phyloP scores from a whole-genome alignment of 2,329 filamentous ascomycete genomes.

The Fusarium tanahbumbuense region DNA sequence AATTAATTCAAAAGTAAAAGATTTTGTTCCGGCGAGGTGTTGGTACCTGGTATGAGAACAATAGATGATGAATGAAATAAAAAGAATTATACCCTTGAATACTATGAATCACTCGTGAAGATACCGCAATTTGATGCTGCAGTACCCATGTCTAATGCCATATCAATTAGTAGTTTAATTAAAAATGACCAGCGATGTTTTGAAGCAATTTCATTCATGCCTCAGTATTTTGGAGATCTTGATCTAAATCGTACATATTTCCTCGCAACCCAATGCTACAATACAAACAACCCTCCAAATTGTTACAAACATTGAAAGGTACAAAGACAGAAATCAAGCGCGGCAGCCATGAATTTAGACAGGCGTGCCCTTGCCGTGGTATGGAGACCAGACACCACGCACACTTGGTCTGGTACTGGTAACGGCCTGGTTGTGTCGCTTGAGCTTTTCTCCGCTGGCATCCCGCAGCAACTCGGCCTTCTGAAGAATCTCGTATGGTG shows the following conservation, averaged over 20 bases:
- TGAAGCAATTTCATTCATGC: conserved; percentile 32
- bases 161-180: not conserved
- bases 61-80: conserved; percentile 42
- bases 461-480: conserved; percentile 81
- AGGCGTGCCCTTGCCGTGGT: conserved; percentile 69
- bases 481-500: conserved; percentile 80
- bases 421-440: conserved; percentile 71
- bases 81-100: conserved; percentile 42
- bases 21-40: conserved; percentile 9
- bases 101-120: not conserved
- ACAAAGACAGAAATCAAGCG: conserved; percentile 34
- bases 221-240: conserved; percentile 36
- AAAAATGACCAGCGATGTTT: not conserved
- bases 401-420: conserved; percentile 73
- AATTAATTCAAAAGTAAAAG: conserved; percentile 35
- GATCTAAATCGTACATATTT: conserved; percentile 45
- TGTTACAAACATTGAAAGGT: conserved; percentile 45
- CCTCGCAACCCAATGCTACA: conserved; percentile 47
- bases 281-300: conserved; percentile 34
- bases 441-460: conserved; percentile 80
- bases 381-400: conserved; percentile 77
- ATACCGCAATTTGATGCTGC: too few relatives aligned
- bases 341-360: conserved; percentile 55
- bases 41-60: conserved; percentile 22
- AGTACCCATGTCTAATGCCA: not conserved